Base-by-base conservation (phyloP, 139 green algal species). In the Microglena sp. region DNA sequence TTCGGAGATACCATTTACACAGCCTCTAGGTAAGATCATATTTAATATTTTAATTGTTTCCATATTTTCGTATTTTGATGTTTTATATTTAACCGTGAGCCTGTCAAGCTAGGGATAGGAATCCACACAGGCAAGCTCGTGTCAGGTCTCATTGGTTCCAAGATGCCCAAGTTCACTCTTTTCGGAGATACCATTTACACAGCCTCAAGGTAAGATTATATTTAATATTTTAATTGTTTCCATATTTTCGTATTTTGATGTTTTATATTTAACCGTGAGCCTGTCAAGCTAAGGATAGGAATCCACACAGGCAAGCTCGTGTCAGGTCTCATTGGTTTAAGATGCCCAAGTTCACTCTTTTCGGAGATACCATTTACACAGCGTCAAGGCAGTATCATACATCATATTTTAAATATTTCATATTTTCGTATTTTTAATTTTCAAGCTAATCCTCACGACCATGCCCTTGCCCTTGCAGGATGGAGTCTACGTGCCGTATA, bases 121-220 rank as follows among this genome's bases (percentile, higher is more conserved):
- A 81, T 81, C 30, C 74, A 81, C 66, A 63, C 66, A 1, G 74
- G 74, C 28, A 62, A 60, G 33, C 36, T 81, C 5, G 74, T 74
- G 8, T 71, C 57, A 32, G 74, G 74, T 15, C 66, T 81, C 29
- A 69, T 81, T 3, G 74, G 74, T 8, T 65, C 74, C 30, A 81
- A 81, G 56, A 81, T 81, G 74, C 74, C 74, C 61, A 81, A 81
- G 61, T 81, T 81, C 55, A 81, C 74, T 22, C 74, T 81, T n/a
- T 81, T 81, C 22, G 70, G 70, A 15, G 40, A 50, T 50, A 15
- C 15, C 11, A 50, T 50, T 11, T 50, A 15, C 40, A 15, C 40
- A 50, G 40, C 40, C 40, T 50, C 40, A 21, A 58, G 46, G 11
- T 15, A 11, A 50, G 40, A n/a, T n/a, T n/a, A n/a, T n/a, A n/a